These are phyloP conservation scores for Colletotrichum sp. DNA, from an alignment of 2,329 filamentous ascomycete genomes.

Conservation along the genomic window DNA sequence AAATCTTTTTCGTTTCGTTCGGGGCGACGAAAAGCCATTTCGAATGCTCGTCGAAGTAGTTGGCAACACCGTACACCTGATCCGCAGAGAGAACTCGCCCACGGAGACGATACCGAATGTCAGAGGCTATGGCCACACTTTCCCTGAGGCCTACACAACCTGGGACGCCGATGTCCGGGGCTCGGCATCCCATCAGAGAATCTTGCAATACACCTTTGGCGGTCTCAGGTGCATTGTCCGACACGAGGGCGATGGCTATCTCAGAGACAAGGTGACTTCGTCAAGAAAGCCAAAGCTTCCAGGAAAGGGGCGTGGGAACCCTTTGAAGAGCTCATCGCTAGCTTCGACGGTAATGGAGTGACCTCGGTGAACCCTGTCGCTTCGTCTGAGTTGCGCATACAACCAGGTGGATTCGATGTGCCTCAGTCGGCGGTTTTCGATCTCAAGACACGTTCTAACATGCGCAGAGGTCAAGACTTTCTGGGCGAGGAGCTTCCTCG, in stretches of 20 bases:
- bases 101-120: constrained; percentile 60
- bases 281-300: background rate
- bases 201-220: constrained; percentile 63
- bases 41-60: constrained; percentile 63
- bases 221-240: constrained; percentile 56
- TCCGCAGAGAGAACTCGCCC: constrained; percentile 65
- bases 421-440: constrained; percentile 42
- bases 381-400: background rate
- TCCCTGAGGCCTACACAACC: constrained; percentile 68
- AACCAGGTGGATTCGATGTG: constrained; percentile 26
- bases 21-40: constrained; percentile 51
- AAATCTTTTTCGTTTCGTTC: constrained; percentile 62
- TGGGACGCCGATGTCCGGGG: constrained; percentile 60
- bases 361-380: no score
- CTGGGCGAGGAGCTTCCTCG: constrained; percentile 42
- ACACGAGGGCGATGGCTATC: constrained; percentile 64
- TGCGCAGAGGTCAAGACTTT: constrained; percentile 27
- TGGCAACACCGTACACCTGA: constrained; percentile 62
- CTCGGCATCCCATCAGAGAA: constrained; percentile 65
- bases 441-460: constrained; percentile 45
- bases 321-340: background rate
- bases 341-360: background rate
- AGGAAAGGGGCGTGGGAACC: background rate
- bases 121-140: constrained; percentile 67
- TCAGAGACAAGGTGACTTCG: constrained; percentile 21